These are phyloP conservation scores for Shiraia bambusicola DNA, from an alignment of 2,329 filamentous ascomycete genomes.

Conservation along the genomic window DNA sequence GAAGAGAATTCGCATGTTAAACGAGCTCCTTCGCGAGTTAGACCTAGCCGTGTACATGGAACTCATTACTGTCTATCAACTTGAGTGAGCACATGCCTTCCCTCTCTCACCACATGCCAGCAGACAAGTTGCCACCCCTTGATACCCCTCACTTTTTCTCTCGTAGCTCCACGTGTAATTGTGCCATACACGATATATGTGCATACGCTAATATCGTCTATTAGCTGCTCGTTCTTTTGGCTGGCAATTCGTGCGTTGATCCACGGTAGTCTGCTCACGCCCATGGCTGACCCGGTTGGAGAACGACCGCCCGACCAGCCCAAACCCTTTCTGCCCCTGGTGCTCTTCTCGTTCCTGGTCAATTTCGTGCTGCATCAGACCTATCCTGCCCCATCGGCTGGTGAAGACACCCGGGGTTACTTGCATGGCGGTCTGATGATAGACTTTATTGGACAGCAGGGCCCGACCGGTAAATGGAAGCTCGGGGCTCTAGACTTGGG, in stretches of 20 bases:
- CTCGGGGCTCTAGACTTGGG: conserved; percentile 57
- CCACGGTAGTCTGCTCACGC: conserved; percentile 61
- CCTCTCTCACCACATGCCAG: too few relatives aligned
- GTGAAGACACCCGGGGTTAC: conserved; percentile 55
- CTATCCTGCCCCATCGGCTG: conserved; percentile 45
- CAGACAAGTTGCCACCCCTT: conserved; percentile 20
- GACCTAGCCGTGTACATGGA: conserved; percentile 64
- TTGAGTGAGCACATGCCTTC: conserved; percentile 52
- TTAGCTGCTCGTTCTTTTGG: conserved; percentile 60
- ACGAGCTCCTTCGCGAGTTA: conserved; percentile 58
- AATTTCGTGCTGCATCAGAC: conserved; percentile 58
- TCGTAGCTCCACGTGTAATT: background rate
- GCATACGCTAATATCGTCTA: conserved; percentile 12
- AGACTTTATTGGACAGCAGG: conserved; percentile 65
- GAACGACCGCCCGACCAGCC: conserved; percentile 52
- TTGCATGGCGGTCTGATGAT: conserved; percentile 64
- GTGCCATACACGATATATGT: background rate
- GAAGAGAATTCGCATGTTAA: conserved; percentile 47
- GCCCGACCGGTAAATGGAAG: conserved; percentile 56
- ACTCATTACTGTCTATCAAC: conserved; percentile 62
- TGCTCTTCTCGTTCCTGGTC: conserved; percentile 56
- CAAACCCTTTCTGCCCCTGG: conserved; percentile 56
- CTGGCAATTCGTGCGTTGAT: conserved; percentile 57
- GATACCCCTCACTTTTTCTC: conserved; percentile 1
- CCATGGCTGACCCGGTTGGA: conserved; percentile 53